phyloP scores from a whole-genome alignment of 78 protist species.

The Dictyostelium purpureum region DNA sequence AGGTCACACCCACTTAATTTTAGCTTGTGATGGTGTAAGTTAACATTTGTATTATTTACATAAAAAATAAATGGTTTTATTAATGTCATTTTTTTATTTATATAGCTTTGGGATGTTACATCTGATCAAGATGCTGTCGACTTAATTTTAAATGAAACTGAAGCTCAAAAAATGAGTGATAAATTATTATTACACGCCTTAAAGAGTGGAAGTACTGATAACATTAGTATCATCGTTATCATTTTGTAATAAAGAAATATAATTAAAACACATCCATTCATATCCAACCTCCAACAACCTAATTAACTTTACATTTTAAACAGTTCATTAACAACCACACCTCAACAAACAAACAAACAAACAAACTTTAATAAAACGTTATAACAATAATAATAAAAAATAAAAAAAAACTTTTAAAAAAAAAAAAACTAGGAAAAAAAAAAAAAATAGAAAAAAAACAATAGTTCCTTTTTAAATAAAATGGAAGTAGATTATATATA shows the following conservation, averaged over 20 bases:
- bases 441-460: neutral
- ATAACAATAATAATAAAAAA: neutral
- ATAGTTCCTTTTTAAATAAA: too few species aligned
- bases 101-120: constrained; percentile 87
- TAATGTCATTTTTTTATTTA: neutral
- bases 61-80: neutral
- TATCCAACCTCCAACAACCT: too few species aligned
- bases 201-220: constrained; percentile 80
- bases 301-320: too few species aligned
- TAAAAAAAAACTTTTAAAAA: too few species aligned
- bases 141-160: constrained; percentile 69
- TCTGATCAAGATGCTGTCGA: constrained; percentile 78
- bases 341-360: too few species aligned
- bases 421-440: too few species aligned
- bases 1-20: constrained; percentile 63
- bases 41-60: neutral
- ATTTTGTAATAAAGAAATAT: constrained; percentile 25
- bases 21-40: constrained; percentile 90
- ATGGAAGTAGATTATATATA: too few species aligned
- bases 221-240: constrained; percentile 82
- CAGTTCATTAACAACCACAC: too few species aligned
- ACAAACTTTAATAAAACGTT: too few species aligned
- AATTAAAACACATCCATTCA: neutral
- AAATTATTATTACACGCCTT: constrained; percentile 63
- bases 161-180: constrained; percentile 76